Evolutionary conservation across 108 stramenopile genomes (phyloP), one percentile per base, ranked within the genome.

Genomic region (Mediolabrus comicus): DNA sequence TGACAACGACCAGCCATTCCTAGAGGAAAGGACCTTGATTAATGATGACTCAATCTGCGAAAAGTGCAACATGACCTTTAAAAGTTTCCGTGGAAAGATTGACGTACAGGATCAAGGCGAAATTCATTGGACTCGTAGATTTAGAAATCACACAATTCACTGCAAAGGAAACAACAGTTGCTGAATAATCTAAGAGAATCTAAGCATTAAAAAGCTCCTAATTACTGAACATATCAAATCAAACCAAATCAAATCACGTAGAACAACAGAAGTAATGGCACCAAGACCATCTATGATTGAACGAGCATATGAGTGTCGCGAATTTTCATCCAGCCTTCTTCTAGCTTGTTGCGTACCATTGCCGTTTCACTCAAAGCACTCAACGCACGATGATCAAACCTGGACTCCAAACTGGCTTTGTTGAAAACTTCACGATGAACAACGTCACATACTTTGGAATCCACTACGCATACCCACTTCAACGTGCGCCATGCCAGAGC

Each of bases 401-500:
- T 57, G 16, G 17, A 26, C 14, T 69, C 75, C 56, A 77, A 52
- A 19, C 34, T 64, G 26, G 36, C 33, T 28, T 58, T 62, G 7
- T 77, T 54, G 11, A 85, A 77, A 17, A 71, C 81, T 17, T 59
- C 54, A 29, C 31, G 71, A 31, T 79, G 51, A 1, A 82, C 73
- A 34, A 59, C 69, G 22, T 76, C 36, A 41, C 84, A 85, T n/a
- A 74, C 74, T 32, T 73, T 57, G 10, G 43, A 22, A 43, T 85
- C 79, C 17, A 67, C 36, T 24, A 31, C 16, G 54, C 84, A 85
- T 12, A 77, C 81, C 84, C 84, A 86, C 1, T 61, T 67, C 24
- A 86, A 53, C 16, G 85, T 86, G 10, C 82, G 79, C 85, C 85
- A 86, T 22, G 85, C 85, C 19, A 86, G 49, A 53, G 80, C 85